Evolutionary conservation across 805 yeast genomes (phyloP).

Genomic region (Monosporozyma yasuniensis): DNA sequence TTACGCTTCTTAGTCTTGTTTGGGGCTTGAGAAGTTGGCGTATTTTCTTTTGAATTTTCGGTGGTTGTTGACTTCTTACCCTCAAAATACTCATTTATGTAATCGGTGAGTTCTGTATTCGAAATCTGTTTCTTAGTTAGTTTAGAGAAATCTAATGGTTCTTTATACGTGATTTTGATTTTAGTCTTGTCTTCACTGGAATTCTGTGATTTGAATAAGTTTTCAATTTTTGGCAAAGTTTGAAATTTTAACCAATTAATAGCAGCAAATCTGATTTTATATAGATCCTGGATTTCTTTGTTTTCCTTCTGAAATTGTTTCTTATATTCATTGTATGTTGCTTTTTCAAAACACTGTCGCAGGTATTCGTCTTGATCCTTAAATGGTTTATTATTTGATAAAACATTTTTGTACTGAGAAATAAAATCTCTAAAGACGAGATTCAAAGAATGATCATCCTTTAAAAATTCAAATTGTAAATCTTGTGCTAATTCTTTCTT

Average conservation of each 20-base stretch:
- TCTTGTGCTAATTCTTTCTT: constrained; percentile 30
- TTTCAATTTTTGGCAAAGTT: constrained; percentile 53
- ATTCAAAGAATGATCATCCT: constrained; percentile 52
- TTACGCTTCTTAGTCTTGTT: constrained; percentile 35
- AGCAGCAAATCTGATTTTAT: constrained; percentile 52
- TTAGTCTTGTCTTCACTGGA: constrained; percentile 45
- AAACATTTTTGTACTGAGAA: constrained; percentile 40
- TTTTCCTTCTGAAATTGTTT: constrained; percentile 33
- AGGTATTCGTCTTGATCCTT: background rate
- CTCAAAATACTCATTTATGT: constrained; percentile 1
- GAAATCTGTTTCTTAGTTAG: constrained; percentile 3
- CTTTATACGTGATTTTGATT: constrained; percentile 42
- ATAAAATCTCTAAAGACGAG: constrained; percentile 40
- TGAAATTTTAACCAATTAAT: constrained; percentile 85
- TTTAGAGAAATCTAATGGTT: constrained; percentile 8
- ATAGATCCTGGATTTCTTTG: constrained; percentile 27
- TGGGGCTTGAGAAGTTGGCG: background rate
- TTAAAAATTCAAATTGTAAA: constrained; percentile 61
- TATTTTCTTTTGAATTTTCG: background rate
- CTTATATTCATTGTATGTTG: constrained; percentile 39
- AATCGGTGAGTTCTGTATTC: background rate
- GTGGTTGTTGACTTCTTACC: background rate
- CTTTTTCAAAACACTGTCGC: constrained; percentile 40
- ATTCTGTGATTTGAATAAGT: constrained; percentile 32
- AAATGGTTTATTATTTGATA: constrained; percentile 16